A percentile compares a stretch with the other conserved stretches of the same genome.
These are phyloP conservation scores for Yamadazyma jaroonii DNA, from an alignment of 1,139 yeast genomes.

Conservation along the genomic window DNA sequence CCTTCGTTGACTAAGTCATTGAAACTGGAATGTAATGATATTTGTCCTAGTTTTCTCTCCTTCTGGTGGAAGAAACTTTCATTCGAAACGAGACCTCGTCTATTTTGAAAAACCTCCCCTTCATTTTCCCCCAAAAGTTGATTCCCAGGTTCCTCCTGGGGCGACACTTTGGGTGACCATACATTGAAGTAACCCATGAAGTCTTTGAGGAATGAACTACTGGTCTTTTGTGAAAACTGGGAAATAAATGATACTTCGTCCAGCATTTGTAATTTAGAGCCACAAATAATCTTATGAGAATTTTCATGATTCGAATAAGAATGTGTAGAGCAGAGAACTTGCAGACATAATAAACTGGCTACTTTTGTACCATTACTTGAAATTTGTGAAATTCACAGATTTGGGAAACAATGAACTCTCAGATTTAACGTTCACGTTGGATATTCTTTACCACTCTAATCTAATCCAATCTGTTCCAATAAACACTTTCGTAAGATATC, in stretches of 20 bases:
- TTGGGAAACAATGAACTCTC: no score
- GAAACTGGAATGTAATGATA: not conserved
- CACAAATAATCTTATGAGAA: constrained; percentile 2
- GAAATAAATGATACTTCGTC: constrained; percentile 7
- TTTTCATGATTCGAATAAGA: not conserved
- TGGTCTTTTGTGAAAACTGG: not conserved
- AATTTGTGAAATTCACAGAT: not conserved
- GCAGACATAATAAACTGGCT: no score
- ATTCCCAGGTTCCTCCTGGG: no score
- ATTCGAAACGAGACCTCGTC: not conserved
- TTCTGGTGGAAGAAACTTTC: constrained; percentile 7
- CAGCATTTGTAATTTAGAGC: constrained; percentile 5
- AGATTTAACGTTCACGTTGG: no score
- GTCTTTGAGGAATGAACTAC: constrained; percentile 4
- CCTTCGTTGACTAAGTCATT: no score
- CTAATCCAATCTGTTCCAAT: no score
- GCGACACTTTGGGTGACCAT: not conserved
- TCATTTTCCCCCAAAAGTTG: no score
- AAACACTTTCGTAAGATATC: no score
- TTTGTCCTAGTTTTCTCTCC: constrained; percentile 6
- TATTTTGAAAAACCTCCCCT: no score
- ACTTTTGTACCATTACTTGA: no score
- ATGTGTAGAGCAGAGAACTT: not conserved
- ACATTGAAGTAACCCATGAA: constrained; percentile 4
- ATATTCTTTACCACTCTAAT: no score